Base-by-base conservation (phyloP, 208 protist species). In the Trypanosoma lewisi region DNA sequence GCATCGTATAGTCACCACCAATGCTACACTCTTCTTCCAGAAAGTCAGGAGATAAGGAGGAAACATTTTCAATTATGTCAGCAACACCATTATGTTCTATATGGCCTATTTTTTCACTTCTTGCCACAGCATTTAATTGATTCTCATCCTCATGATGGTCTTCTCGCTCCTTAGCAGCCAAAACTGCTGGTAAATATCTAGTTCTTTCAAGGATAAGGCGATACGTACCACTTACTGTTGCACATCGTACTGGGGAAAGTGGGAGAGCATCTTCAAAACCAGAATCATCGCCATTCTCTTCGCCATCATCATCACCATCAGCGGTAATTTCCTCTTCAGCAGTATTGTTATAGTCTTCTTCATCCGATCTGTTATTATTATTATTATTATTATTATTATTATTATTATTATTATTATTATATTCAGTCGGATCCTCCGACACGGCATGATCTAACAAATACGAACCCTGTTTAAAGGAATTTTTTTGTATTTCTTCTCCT, bases 251-350 rank as follows among this genome's bases (percentile, higher is more conserved):
- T 11, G 85, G 82, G 12, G 82, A 89, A 11, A 93, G 77, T 4
- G 86, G 81, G 0, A 90, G 62, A 11, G 86, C 86, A 59, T 93
- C 86, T 51, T 93, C 86, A 64, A 93, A 93, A 69, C 89, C 80
- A 17, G 84, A 82, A 59, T 92, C 82, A 44, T 85, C 85, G 31
- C 78, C 80, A 49, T 80, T 50, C 30, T 72, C 66, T 23, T 72
- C 66, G 23, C 9, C 48, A 36, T 27, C 49, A 9, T 59, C 48
- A 14, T 52, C 31, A 0, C 39, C 56, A 12, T 51, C 68, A 27
- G 44, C 50, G 21, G 51, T 53, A 42, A 47, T 25, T 37, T 5
- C n/a, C 16, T 58, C 42, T 8, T 21, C 27, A 41, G 19, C 2
- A 44, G 39, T n/a, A 51, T n/a, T n/a, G 27, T 21, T 36, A 27